These are phyloP conservation scores for Hyaloraphidium curvatum DNA, from an alignment of 192 early-diverging fungal genomes.

Conservation along the genomic window DNA sequence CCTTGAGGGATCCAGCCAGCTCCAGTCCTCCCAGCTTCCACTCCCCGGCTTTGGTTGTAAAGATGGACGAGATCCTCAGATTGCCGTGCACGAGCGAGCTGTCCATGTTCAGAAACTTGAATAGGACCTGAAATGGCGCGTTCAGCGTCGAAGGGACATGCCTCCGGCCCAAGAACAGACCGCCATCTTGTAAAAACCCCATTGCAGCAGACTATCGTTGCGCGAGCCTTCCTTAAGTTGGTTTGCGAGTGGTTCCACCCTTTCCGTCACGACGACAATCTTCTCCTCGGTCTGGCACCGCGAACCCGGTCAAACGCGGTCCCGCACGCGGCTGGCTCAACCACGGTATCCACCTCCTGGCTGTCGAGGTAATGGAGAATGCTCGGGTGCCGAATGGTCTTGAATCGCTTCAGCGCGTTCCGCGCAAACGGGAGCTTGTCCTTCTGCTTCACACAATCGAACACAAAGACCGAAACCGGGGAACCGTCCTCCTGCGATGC, in stretches of 20 bases:
- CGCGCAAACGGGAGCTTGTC: slow-evolving; percentile 63
- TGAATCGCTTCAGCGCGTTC: slow-evolving; percentile 68
- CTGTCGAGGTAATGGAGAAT: slow-evolving; percentile 71
- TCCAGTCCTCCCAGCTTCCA: slow-evolving; percentile 91
- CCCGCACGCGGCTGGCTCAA: no score
- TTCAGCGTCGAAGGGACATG: neutral
- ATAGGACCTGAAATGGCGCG: slow-evolving; percentile 31
- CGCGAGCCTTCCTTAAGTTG: slow-evolving; percentile 27
- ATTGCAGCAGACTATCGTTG: slow-evolving; percentile 43
- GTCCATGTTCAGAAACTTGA: slow-evolving; percentile 77
- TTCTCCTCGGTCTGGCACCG: no score
- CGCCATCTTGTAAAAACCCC: slow-evolving; percentile 80
- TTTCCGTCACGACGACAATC: slow-evolving; percentile 81
- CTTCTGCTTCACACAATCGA: slow-evolving; percentile 41
- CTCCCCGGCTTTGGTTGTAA: slow-evolving; percentile 76
- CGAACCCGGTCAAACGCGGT: no score
- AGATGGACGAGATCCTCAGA: slow-evolving; percentile 56
- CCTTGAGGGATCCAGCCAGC: slow-evolving; percentile 42
- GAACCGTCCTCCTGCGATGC: slow-evolving; percentile 34
- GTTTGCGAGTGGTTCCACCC: slow-evolving; percentile 44
- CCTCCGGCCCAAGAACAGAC: slow-evolving; percentile 19
- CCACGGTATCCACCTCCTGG: slow-evolving; percentile 52
- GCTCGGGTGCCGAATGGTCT: slow-evolving; percentile 81
- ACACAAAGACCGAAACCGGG: slow-evolving; percentile 62
- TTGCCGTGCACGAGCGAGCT: slow-evolving; percentile 75